These are phyloP conservation scores for Aphanomyces stellatus DNA, from an alignment of 352 stramenopile genomes.

Conservation along the genomic window DNA sequence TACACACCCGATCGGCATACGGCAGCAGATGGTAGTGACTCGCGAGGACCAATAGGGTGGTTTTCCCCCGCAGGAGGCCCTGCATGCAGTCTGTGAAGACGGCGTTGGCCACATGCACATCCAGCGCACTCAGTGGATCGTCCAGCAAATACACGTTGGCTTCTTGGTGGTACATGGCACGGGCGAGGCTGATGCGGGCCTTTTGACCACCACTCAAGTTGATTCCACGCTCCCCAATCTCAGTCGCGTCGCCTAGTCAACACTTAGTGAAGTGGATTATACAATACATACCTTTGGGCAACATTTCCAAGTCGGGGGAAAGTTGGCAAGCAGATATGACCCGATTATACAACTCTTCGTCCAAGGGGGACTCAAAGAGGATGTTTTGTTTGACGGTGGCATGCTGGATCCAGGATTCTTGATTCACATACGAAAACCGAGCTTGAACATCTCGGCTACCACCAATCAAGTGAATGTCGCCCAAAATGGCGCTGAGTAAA, in stretches of 20 bases:
- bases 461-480: conserved; percentile 57
- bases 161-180: conserved; percentile 41
- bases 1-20: conserved; percentile 43
- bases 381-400: conserved; percentile 94
- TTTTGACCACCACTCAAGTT: conserved; percentile 37
- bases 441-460: conserved; percentile 44
- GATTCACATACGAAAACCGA: conserved; percentile 88
- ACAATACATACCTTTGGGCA: conserved; percentile 40
- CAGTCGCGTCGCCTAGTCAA: conserved; percentile 62
- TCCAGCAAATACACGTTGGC: conserved; percentile 95
- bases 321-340: conserved; percentile 13
- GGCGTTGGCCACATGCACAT: conserved; percentile 93
- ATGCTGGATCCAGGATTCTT: conserved; percentile 96
- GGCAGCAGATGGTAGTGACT: conserved; percentile 87
- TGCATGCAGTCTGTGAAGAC: conserved; percentile 94
- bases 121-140: conserved; percentile 93
- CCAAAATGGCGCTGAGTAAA: conserved; percentile 63
- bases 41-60: conserved; percentile 90
- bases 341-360: conserved; percentile 32
- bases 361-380: conserved; percentile 79
- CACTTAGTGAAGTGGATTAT: no score
- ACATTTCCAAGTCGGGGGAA: conserved; percentile 36
- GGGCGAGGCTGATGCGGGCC: conserved; percentile 28
- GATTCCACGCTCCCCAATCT: conserved; percentile 48
- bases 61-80: conserved; percentile 69